Conservation (phyloP, 2,329 filamentous ascomycete species). For the Thelonectria discophora region DNA sequence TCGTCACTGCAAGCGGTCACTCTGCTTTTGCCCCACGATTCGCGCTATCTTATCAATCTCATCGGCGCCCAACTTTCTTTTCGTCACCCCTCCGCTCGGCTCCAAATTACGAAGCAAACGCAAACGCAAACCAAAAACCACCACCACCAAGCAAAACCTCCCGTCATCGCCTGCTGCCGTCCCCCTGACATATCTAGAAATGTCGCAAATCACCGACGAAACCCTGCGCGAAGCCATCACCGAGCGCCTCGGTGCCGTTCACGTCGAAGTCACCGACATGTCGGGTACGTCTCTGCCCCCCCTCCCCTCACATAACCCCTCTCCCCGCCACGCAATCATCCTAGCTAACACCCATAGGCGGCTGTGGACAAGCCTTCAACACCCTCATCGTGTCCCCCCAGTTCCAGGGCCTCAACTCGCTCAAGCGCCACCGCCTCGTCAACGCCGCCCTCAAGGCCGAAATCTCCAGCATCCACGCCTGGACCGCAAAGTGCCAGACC, state of each 20-base stretch:
- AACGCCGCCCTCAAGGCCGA: slow-evolving; percentile 85
- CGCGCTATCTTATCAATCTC: slow-evolving; percentile 51
- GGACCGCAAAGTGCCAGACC: slow-evolving; percentile 94
- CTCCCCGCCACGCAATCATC: not conserved
- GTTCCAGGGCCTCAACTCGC: slow-evolving; percentile 76
- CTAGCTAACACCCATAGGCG: slow-evolving; percentile 51
- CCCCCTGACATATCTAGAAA: slow-evolving; percentile 37
- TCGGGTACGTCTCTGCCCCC: slow-evolving; percentile 70
- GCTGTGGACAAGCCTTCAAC: slow-evolving; percentile 70
- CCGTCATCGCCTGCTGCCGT: not conserved
- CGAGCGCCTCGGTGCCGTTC: slow-evolving; percentile 74
- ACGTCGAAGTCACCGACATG: slow-evolving; percentile 91
- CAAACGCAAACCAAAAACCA: not conserved
- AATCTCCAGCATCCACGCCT: slow-evolving; percentile 91
- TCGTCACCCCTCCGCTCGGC: slow-evolving; percentile 3
- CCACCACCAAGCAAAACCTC: not conserved
- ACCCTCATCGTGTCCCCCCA: slow-evolving; percentile 69
- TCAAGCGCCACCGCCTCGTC: slow-evolving; percentile 87
- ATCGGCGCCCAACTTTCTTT: slow-evolving; percentile 32
- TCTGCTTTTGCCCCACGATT: slow-evolving; percentile 31
- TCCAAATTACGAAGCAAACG: not conserved
- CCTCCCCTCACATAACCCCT: slow-evolving; percentile 16
- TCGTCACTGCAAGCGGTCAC: too few relatives aligned
- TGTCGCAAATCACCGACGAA: slow-evolving; percentile 76
- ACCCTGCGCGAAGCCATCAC: slow-evolving; percentile 74